Base-by-base conservation (phyloP, 1,284 basidiomycete species). In the Tylopilus sp. region DNA sequence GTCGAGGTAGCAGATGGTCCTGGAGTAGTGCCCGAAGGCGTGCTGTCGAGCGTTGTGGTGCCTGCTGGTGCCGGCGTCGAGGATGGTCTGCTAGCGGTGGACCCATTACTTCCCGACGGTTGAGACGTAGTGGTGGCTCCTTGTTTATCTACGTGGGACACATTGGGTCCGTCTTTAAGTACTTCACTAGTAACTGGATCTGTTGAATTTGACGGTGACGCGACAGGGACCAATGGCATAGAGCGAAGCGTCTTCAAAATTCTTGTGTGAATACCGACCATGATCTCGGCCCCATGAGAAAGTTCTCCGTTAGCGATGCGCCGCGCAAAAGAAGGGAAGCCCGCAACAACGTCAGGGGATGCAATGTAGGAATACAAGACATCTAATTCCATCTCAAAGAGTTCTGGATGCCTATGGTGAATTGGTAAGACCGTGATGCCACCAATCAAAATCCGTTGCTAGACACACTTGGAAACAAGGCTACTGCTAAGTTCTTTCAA, bases 321-420 rank as follows among this genome's bases (percentile, higher is more conserved):
- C 44, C 13, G 58, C 4, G 66, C 64, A 6, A 76, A 57, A 0
- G 44, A 54, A 1, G 67, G 49, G 16, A 79, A 68, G 0, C 52
- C 53, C 5, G 64, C 36, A 2, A 69, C 59, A 13, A 76, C 64
- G 0, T 63, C 36, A 2, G 58, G 55, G 0, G 77, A 76, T 24
- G 49, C 65, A 1, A 79, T 72, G 36, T 76, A 54, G 0, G 56
- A 4, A 47, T 73, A 77, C 2, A 76, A 38, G 6, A 67, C 38
- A 29, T 79, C 72, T 12, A 76, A 67, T 26, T 69, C 70, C 73
- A 75, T 71, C 51, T 79, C 67, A 3, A 74, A 62, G 0, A 76
- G 32, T 16, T 61, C 38, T 1, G 74, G 57, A 32, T 77, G 55
- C 8, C 75, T 76, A 39, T 32, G 26, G 8, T 3, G 12, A 16